phyloP scores from a whole-genome alignment of 2,329 filamentous ascomycete genomes.

The Trichoderma sp. region DNA sequence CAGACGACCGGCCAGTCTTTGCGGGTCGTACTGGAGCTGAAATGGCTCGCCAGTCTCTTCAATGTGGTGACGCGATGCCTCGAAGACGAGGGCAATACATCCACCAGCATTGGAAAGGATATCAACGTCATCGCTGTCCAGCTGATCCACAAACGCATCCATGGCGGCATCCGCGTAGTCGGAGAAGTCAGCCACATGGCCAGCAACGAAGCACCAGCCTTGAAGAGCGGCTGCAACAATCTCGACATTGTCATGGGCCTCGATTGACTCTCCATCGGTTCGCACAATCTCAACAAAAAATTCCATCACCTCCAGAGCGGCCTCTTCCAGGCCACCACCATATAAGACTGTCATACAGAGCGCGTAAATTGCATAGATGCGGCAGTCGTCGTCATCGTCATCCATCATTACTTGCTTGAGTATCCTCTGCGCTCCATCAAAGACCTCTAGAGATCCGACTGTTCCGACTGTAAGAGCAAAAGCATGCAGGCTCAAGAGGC shows the following conservation, averaged over 20 bases:
- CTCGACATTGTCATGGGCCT: conserved; percentile 69
- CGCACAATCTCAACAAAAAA: conserved; percentile 78
- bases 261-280: conserved; percentile 74
- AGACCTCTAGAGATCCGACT: conserved; percentile 60
- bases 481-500: conserved; percentile 70
- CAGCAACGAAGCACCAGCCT: conserved; percentile 80
- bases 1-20: conserved; percentile 53
- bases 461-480: conserved; percentile 70
- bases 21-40: conserved; percentile 56
- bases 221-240: conserved; percentile 76
- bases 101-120: conserved; percentile 79
- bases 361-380: conserved; percentile 73
- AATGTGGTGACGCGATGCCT: conserved; percentile 62
- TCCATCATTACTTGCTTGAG: conserved; percentile 45
- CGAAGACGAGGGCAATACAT: conserved; percentile 82
- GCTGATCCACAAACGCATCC: conserved; percentile 82
- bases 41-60: conserved; percentile 54
- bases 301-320: conserved; percentile 71
- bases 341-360: conserved; percentile 75
- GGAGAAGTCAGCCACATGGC: conserved; percentile 74
- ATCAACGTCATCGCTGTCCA: conserved; percentile 71
- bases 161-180: conserved; percentile 71
- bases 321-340: conserved; percentile 71
- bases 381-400: conserved; percentile 66
- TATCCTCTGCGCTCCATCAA: conserved; percentile 37